phyloP scores from a whole-genome alignment of 2,329 filamentous ascomycete genomes.

The Ceratocystis eucalypticola region DNA sequence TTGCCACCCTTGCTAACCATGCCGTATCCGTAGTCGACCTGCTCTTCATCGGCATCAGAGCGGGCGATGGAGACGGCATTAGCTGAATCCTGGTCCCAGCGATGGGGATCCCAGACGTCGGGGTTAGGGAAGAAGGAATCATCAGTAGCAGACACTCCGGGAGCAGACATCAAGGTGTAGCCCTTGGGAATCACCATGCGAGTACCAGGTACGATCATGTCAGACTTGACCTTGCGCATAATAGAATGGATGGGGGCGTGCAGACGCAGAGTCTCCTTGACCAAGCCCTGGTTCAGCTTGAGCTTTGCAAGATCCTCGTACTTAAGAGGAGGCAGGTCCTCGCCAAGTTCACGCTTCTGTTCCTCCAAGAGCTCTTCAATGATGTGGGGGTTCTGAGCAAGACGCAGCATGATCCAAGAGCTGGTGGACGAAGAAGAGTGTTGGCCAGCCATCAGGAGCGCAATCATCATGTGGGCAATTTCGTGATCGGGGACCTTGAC shows the following conservation, averaged over 20 bases:
- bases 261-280: conserved; percentile 84
- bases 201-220: conserved; percentile 71
- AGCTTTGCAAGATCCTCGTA: conserved; percentile 70
- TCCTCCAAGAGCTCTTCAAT: conserved; percentile 73
- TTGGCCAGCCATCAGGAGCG: conserved; percentile 80
- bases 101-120: conserved; percentile 73
- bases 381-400: conserved; percentile 64
- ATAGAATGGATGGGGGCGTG: conserved; percentile 93
- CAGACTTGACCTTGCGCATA: conserved; percentile 79
- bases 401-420: conserved; percentile 71
- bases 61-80: conserved; percentile 37
- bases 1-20: conserved; percentile 80
- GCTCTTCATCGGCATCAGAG: conserved; percentile 50
- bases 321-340: conserved; percentile 58
- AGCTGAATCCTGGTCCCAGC: conserved; percentile 60
- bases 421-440: conserved; percentile 76
- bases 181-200: conserved; percentile 68
- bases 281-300: conserved; percentile 66
- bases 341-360: conserved; percentile 59
- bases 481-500: conserved; percentile 66
- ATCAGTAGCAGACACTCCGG: conserved; percentile 64
- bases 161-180: conserved; percentile 72
- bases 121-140: conserved; percentile 70
- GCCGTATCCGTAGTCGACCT: conserved; percentile 88
- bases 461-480: conserved; percentile 88